Base-by-base conservation (phyloP, 2,329 filamentous ascomycete genomes). In the Aspergillus quadrilineatus region DNA sequence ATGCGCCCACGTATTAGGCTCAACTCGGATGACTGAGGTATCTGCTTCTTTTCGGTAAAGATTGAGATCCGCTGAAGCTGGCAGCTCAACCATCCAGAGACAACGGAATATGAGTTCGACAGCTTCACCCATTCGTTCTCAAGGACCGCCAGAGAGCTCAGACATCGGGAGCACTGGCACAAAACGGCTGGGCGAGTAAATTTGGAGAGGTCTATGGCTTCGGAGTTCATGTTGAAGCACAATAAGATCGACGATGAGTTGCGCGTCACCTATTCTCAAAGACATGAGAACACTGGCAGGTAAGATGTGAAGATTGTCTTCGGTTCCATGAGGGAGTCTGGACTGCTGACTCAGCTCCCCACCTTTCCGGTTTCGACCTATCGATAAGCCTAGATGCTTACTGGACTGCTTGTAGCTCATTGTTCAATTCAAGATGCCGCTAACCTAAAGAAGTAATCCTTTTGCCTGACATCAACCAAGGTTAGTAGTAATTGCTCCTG, bases 121-220 rank as follows among this genome's bases (percentile, higher is more conserved):
- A 75, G 59, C 51, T 67, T 72, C 8, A 69, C 72, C 73, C 73
- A 75, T 56, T 74, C 73, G 51, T 75, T 75, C 63, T 75, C 73
- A 17, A 74, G 63, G n/a, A 69, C 73, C 4, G 72, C 73, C 47
- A 75, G 63, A 28, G 73, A 74, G 60, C 72, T 75, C n/a, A 71
- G 73, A 56, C 73, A 75, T 48, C 71, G 67, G 26, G 65, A 64
- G 53, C 73, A 75, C 60, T 74, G 71, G 50, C 69, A 67, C 15
- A 74, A 59, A n/a, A 75, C 69, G n/a, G 72, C 70, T 7, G 73
- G 72, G 28, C 72, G 66, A 32, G 68, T 68, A 4, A 75, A 65
- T 56, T 60, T 65, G 30, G 68, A 65, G n/a, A 75, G 60, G 63
- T 72, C 71, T 72, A 75, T 75, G 15, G n/a, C 51, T 15, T 9